Percentiles rank a stretch among this genome's conserved stretches.
Evolutionary conservation across 495 filamentous ascomycete species (phyloP).

Genomic region (Parathielavia appendiculata): DNA sequence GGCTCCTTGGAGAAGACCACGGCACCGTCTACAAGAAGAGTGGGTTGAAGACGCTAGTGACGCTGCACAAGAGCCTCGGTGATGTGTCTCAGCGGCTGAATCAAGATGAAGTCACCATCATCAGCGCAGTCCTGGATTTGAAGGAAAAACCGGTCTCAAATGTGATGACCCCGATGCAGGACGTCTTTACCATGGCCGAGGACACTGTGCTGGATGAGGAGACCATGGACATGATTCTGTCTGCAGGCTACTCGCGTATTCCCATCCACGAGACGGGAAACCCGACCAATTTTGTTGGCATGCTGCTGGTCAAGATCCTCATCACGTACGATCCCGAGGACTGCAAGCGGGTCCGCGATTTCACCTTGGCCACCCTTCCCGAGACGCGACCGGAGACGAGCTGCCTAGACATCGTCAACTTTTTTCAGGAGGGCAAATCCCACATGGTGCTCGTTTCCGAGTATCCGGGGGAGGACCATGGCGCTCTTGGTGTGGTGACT

Average conservation of each 20-base stretch:
- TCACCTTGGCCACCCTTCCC: conserved; percentile 86
- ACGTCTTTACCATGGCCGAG: conserved; percentile 91
- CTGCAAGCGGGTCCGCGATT: conserved; percentile 73
- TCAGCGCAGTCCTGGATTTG: conserved; percentile 89
- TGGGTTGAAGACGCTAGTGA: conserved; percentile 73
- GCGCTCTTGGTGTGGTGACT: conserved; percentile 88
- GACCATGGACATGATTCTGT: conserved; percentile 88
- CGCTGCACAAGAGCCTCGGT: conserved; percentile 85
- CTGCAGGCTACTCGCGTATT: conserved; percentile 90
- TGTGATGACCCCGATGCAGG: conserved; percentile 98
- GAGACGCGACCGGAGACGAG: conserved; percentile 93
- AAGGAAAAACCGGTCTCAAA: conserved; percentile 91
- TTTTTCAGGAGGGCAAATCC: conserved; percentile 98
- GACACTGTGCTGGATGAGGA: conserved; percentile 86
- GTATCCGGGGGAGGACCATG: conserved; percentile 78
- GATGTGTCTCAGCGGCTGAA: conserved; percentile 84
- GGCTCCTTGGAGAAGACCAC: conserved; percentile 82
- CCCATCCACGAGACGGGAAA: conserved; percentile 88
- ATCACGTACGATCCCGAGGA: conserved; percentile 99
- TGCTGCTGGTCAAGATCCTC: conserved; percentile 95
- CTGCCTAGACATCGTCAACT: conserved; percentile 97
- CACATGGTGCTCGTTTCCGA: conserved; percentile 98
- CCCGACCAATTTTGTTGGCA: conserved; percentile 82
- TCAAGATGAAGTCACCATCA: conserved; percentile 97
- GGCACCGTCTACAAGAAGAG: conserved; percentile 95